phyloP scores from a whole-genome alignment of 2,329 filamentous ascomycete species.

The Hypoxylon sp. region DNA sequence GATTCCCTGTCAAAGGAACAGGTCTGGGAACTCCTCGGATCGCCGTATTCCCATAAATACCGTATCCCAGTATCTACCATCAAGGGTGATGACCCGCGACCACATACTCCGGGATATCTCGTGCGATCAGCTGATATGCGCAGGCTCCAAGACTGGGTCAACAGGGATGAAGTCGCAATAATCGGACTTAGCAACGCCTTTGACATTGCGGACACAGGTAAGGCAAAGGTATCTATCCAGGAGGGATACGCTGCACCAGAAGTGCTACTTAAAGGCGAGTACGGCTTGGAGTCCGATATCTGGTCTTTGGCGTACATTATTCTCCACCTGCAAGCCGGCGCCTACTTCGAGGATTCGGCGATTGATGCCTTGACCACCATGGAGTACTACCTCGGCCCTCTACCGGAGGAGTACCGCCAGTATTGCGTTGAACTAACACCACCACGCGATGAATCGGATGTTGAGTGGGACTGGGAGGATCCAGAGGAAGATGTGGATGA shows the following conservation, averaged over 20 bases:
- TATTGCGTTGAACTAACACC: too few relatives aligned
- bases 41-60: too few relatives aligned
- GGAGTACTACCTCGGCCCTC: slow-evolving; percentile 11
- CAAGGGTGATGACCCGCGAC: slow-evolving; percentile 1
- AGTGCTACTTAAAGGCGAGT: slow-evolving; percentile 1
- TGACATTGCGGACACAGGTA: slow-evolving; percentile 3
- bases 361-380: neutral
- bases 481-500: neutral
- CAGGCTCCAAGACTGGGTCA: slow-evolving; percentile 1
- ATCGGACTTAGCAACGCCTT: slow-evolving; percentile 32
- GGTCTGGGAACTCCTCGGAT: slow-evolving; percentile 14
- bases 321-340: slow-evolving; percentile 5
- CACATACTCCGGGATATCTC: slow-evolving; percentile 20
- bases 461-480: too few relatives aligned
- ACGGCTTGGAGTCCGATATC: slow-evolving; percentile 15
- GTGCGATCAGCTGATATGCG: neutral
- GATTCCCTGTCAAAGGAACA: slow-evolving; percentile 14
- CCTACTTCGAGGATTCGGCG: neutral
- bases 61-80: neutral
- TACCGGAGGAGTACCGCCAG: slow-evolving; percentile 6
- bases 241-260: slow-evolving; percentile 30
- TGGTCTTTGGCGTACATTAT: slow-evolving; percentile 31
- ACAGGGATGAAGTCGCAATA: slow-evolving; percentile 8
- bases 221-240: slow-evolving; percentile 3
- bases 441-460: too few relatives aligned